Conservation (phyloP, 2,329 filamentous ascomycete genomes). For the Fonsecaea erecta region DNA sequence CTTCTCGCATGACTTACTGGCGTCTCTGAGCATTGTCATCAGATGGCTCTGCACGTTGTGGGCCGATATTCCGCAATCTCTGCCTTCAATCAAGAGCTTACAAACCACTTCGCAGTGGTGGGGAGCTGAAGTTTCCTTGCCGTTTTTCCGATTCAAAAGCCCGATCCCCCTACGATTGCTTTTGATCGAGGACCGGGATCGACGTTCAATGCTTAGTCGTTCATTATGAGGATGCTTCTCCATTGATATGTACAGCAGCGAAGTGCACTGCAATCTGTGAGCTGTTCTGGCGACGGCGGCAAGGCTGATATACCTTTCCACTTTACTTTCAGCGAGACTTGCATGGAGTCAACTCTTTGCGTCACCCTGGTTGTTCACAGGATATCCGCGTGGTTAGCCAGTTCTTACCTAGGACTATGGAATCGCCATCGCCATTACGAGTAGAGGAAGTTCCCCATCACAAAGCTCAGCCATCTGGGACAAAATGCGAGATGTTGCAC, state of each 20-base stretch:
- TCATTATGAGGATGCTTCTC: not conserved
- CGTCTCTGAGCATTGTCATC: not conserved
- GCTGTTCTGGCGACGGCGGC: not conserved
- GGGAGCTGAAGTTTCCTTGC: conserved; percentile 1
- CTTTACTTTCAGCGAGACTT: not conserved
- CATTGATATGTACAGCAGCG: not conserved
- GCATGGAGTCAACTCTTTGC: not conserved
- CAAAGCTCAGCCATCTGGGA: too few relatives aligned
- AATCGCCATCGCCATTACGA: too few relatives aligned
- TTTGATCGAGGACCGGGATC: not conserved
- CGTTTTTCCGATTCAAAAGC: not conserved
- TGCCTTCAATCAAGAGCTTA: not conserved
- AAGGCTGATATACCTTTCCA: not conserved
- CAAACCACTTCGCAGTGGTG: not conserved
- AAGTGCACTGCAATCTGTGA: not conserved
- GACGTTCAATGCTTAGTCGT: not conserved
- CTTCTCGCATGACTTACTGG: not conserved
- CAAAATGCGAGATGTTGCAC: too few relatives aligned
- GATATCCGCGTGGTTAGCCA: not conserved
- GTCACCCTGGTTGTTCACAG: not conserved
- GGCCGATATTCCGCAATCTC: not conserved
- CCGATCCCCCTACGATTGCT: not conserved
- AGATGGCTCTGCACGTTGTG: not conserved
- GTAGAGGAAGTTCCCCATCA: too few relatives aligned
- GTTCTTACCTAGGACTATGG: not conserved